Evolutionary conservation across 441 rosid species (phyloP), one percentile per base, ranked within the genome.

Genomic region (Arabidopsis hybrid): DNA sequence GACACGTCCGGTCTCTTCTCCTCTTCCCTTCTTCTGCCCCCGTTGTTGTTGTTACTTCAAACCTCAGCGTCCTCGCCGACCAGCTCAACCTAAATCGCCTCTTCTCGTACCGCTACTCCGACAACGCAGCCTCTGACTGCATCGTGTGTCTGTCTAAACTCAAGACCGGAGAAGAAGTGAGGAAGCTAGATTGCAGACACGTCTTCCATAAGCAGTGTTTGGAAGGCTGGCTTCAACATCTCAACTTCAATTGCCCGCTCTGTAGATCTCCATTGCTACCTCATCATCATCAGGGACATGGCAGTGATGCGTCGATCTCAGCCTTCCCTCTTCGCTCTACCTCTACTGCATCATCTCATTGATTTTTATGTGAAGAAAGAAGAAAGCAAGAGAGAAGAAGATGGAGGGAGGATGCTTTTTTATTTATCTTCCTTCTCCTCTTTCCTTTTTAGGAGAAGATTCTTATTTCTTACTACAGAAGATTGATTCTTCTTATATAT

Each of bases 191-290:
- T n/a, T 92, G 97, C 80, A 82, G 87, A 56, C 97, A 92, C 77
- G 89, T 92, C 1, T 90, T 88, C 57, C 97, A 92, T 26, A 92
- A 83, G 66, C 75, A 79, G 9, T 92, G 97, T 76, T 83, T 92
- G 49, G 96, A 92, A 59, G 92, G 92, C 0, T 92, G 97, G 97
- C 88, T 92, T 4, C 80, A 84, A 65, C 89, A 86, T 50, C 90
- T 83, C 45, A 87, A 90, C 35, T 92, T 90, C 60, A 84, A 64
- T 21, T 92, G 97, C 57, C 97, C 97, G 4, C 78, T 92, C 0
- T 92, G 97, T 55, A 84, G 97, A 61, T 79, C 82, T 7, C 82
- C 91, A 7, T 67, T 88, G 5, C 60, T 80, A 2, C 81, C 21
- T 65, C 45, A 38, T 58, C 18, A 16, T 0, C 50, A 46, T 14